These are phyloP conservation scores for Eleusine coracana DNA, from an alignment of 176 grass and related monocot genomes.

Conservation along the genomic window DNA sequence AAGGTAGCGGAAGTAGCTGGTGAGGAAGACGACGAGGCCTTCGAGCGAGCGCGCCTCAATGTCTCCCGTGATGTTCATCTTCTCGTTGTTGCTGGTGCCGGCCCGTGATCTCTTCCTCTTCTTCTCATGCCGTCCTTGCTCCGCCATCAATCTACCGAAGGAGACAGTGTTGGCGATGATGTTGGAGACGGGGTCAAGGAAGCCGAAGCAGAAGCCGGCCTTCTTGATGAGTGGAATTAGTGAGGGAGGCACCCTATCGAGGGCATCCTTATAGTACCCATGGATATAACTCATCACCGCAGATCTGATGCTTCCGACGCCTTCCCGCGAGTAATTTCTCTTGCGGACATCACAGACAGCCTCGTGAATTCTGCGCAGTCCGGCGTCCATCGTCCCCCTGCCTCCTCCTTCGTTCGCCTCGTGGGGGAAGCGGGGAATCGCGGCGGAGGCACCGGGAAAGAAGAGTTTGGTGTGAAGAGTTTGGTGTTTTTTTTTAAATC, in stretches of 20 bases:
- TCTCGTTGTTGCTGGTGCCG: too few relatives aligned
- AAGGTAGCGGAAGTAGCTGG: too few relatives aligned
- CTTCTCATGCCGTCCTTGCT: background rate
- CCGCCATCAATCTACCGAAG: background rate
- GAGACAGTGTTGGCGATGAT: background rate
- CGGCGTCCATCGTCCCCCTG: too few relatives aligned
- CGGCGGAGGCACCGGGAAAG: too few relatives aligned
- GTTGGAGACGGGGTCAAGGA: background rate
- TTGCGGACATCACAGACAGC: too few relatives aligned
- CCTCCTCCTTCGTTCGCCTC: too few relatives aligned
- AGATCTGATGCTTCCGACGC: too few relatives aligned
- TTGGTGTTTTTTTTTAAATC: too few relatives aligned
- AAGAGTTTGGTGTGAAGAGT: too few relatives aligned
- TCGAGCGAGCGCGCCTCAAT: background rate
- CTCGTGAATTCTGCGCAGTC: too few relatives aligned
- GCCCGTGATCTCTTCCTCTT: background rate
- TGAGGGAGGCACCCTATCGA: background rate
- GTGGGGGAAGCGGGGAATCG: too few relatives aligned
- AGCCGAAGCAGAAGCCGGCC: background rate
- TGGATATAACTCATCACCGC: background rate
- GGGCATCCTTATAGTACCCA: background rate
- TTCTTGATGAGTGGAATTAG: background rate
- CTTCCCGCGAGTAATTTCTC: too few relatives aligned
- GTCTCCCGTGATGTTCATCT: background rate
- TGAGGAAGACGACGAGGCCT: constrained; percentile 2